Evolutionary conservation across 2,329 filamentous ascomycete genomes (phyloP), one percentile per base, ranked within the genome.

Genomic region (Colletotrichum spaethianum): DNA sequence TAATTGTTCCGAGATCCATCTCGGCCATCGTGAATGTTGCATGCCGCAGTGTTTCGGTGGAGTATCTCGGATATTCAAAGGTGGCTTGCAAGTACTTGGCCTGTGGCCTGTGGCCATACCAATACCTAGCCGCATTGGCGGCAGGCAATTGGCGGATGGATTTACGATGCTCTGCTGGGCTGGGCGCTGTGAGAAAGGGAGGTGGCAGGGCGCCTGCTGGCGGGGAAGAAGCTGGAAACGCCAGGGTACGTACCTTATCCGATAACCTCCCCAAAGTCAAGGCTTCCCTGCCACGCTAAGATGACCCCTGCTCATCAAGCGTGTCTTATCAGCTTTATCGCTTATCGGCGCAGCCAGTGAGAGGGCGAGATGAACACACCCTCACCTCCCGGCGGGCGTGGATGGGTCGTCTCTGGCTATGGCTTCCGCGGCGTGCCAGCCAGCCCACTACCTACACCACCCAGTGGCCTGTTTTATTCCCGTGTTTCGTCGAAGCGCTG

Each of bases 301-400:
- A 36, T 63, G 50, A 50, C n/a, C 65, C 65, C 59, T 63, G 64
- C 52, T 46, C 36, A 44, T 48, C 31, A 53, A 60, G 16, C 33
- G 48, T 64, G 20, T 69, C 65, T 64, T 72, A 72, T 72, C 65
- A 69, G 59, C 16, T 33, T 20, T 53, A 46, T 64, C 65, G 20
- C 23, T 40, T 60, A 50, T 70, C 53, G 53, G 23, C 7, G 38
- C 38, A 44, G 31, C 65, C 70, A 72, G 46, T 72, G 28, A 64
- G 65, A 46, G 42, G 31, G 20, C 18, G 26, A 59, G 16, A 59
- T 38, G 44, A n/a, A 46, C 59, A 70, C 65, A 68, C 69, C 44
- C 64, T 53, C 42, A 50, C 50, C 36, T 44, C 63, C 52, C 57
- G 23, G 16, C 31, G 28, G 28, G 36, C 26, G 65, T 20, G 48